Evolutionary conservation across 345 rosid species (phyloP), one percentile per base, ranked within the genome.

Genomic region (Raphanus sativus): DNA sequence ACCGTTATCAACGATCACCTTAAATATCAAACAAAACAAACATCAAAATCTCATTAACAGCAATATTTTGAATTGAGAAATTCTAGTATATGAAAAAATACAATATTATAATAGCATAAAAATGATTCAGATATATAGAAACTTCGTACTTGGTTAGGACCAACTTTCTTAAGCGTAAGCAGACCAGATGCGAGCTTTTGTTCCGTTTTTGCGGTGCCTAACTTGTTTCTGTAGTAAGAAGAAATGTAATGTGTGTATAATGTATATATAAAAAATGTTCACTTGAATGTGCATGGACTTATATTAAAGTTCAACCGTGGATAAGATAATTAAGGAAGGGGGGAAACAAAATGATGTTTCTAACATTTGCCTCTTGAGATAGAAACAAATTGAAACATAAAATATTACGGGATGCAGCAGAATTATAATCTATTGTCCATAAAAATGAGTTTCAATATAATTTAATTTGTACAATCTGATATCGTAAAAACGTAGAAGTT

Each of bases 1-100:
- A 12, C 97, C 96, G 74, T 95, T 95, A 60, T 84, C 89, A 30
- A 95, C 81, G 61, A 86, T 66, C 38, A 91, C 83, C 99, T 95
- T 85, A 60, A 77, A 54, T 32, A 42, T 55, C 12, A 9, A 77
- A 62, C 42, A 63, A 34, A 15, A 11, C 3, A 40, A 60, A 1
- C 63, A 58, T 15, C 7, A 60, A 13, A 30, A 40, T 42, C 50
- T 65, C 48, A 55, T 42, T 2, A 4, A 26, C 2, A 17, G 38
- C 21, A 25, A n/a, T 34, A 3, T 33, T 48, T 64, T 16, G 13
- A n/a, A 59, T 6, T 13, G 3, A 42, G 21, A 24, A 11, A 17
- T 26, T 66, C 1, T 56, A 40, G 33, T 8, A 12, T 67, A 40
- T 30, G 48, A 58, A 17, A 17, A 6, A 63, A 71, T 3, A 32